phyloP scores from a whole-genome alignment of 768 basidiomycete genomes.

The Cyclocybe cylindracea region DNA sequence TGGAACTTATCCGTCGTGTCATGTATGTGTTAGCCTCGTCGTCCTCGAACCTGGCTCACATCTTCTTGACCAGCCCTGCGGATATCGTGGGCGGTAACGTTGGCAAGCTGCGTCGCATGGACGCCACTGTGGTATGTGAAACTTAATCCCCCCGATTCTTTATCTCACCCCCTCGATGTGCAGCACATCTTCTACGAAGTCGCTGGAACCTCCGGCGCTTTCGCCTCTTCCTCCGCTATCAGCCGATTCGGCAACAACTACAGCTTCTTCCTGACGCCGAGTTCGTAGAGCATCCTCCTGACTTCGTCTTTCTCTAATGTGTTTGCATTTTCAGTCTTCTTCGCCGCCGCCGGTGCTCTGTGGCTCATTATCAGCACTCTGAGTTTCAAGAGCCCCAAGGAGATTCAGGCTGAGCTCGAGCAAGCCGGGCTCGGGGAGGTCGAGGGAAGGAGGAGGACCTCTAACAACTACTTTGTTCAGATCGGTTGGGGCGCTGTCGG shows the following conservation, averaged over 20 bases:
- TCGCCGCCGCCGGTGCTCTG: conserved; percentile 23
- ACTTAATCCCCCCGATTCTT: neutral
- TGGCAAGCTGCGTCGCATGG: conserved; percentile 32
- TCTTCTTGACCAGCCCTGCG: conserved; percentile 20
- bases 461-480: conserved; percentile 23
- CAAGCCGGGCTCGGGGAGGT: conserved; percentile 21
- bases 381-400: conserved; percentile 18
- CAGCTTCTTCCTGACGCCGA: conserved; percentile 31
- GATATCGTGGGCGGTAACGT: conserved; percentile 35
- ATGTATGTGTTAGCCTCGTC: conserved; percentile 19
- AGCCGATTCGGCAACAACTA: conserved; percentile 33
- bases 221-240: conserved; percentile 30
- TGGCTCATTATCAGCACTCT: conserved; percentile 29
- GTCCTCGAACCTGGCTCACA: neutral
- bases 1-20: conserved; percentile 35
- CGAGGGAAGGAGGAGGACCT: conserved; percentile 9
- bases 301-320: neutral
- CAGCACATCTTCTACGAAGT: conserved; percentile 34
- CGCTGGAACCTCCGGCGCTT: conserved; percentile 30
- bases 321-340: conserved; percentile 21
- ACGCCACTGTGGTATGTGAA: conserved; percentile 25
- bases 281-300: conserved; percentile 1
- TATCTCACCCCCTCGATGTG: neutral
- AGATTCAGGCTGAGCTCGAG: conserved; percentile 19
- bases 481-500: conserved; percentile 18